Evolutionary conservation across 2,329 filamentous ascomycete species (phyloP).

Genomic region (Cercospora sp.): DNA sequence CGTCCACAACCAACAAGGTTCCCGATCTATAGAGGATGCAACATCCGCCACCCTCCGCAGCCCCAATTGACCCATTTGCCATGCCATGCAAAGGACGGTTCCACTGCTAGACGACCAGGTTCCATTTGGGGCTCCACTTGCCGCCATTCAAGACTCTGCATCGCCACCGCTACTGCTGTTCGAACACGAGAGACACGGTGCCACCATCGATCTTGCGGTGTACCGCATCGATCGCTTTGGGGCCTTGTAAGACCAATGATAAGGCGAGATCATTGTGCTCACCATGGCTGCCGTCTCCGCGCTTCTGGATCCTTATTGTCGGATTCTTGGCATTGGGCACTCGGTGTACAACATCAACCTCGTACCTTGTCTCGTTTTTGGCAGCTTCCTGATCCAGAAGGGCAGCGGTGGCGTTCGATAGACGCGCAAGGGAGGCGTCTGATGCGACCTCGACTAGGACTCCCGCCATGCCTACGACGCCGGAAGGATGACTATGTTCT

Average conservation of each 20-base stretch:
- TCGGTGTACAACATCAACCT: conserved; percentile 20
- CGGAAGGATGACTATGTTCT: conserved; percentile 51
- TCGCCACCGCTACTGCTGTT: conserved; percentile 7
- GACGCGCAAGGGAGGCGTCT: conserved; percentile 14
- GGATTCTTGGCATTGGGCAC: conserved; percentile 18
- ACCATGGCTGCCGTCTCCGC: neutral
- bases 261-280: conserved; percentile 19
- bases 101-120: neutral
- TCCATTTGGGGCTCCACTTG: neutral
- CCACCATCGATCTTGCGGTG: conserved; percentile 24
- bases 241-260: conserved; percentile 22
- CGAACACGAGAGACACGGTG: conserved; percentile 24
- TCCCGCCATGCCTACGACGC: conserved; percentile 53
- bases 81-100: neutral
- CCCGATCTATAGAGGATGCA: neutral
- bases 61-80: neutral
- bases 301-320: conserved; percentile 21
- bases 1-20: neutral
- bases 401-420: conserved; percentile 24
- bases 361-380: conserved; percentile 13
- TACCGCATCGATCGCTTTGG: conserved; percentile 14
- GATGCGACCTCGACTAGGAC: conserved; percentile 35
- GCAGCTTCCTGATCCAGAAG: conserved; percentile 21
- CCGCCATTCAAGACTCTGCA: neutral
- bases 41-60: neutral